Conservation (phyloP, 164 flowering plant genomes). For the Buxus sempervirens region DNA sequence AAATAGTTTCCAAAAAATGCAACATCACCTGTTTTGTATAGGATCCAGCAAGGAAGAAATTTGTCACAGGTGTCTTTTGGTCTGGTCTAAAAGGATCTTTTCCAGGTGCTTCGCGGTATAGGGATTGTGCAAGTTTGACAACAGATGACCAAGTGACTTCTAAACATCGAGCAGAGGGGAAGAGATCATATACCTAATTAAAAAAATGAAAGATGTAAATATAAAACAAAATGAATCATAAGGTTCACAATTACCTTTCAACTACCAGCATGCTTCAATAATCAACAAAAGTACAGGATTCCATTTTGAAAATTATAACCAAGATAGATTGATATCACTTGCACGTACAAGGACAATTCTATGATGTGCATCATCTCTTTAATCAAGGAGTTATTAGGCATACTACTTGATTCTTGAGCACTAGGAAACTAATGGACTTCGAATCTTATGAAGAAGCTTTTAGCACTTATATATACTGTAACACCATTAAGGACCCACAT, state of each 20-base stretch:
- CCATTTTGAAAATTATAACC: background rate
- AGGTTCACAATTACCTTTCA: background rate
- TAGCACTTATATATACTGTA: too few species aligned
- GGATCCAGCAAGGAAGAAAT: slow-evolving; percentile 97
- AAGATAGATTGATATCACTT: background rate
- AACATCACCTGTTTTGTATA: slow-evolving; percentile 86
- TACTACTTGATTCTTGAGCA: too few species aligned
- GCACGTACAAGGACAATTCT: too few species aligned
- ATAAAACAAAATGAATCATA: background rate
- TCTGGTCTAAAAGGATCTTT: slow-evolving; percentile 94
- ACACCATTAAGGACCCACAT: too few species aligned
- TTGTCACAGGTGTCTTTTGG: slow-evolving; percentile 84
- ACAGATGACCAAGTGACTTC: slow-evolving; percentile 92
- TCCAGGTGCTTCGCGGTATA: slow-evolving; percentile 94
- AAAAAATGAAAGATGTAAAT: slow-evolving; percentile 4
- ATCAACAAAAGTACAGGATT: background rate
- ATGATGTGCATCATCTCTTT: too few species aligned
- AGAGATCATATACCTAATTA: slow-evolving; percentile 65
- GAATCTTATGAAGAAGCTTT: too few species aligned
- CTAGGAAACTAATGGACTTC: too few species aligned
- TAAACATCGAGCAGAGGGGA: slow-evolving; percentile 89
- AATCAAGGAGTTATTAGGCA: too few species aligned
- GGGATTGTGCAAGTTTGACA: slow-evolving; percentile 88
- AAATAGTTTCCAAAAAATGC: too few species aligned
- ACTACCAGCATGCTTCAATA: background rate